Base-by-base conservation (phyloP, 148 eudicot species). In the Nyssa sinensis region DNA sequence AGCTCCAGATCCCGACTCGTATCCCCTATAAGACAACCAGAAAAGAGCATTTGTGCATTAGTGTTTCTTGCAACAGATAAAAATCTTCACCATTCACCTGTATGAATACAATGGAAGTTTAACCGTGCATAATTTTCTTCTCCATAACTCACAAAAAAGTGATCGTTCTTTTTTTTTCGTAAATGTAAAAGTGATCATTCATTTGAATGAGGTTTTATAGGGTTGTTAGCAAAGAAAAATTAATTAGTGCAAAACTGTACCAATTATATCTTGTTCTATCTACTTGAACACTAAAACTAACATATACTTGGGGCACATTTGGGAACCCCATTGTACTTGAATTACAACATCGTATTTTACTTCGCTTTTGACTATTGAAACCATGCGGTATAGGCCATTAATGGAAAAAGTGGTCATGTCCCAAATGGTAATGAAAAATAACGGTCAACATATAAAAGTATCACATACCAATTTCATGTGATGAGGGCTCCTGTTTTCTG, bases 1-100 rank as follows among this genome's bases (percentile, higher is more conserved):
- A 63, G 69, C 78, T 55, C 96, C 97, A 16, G 94, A 29, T 35
- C 96, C 90, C n/a, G 97, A 95, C 78, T 95, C 97, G 47, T 95
- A 95, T 35, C 94, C 99, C 81, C 99, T 95, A 82, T 30, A 75
- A 67, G 30, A 27, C 32, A 75, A 25, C 30, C 16, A 80, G 25
- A 37, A 64, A 55, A 74, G 17, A 41, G 33, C 10, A 6, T 14
- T 11, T 34, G n/a, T 37, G 33, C 10, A 6, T 14, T 11, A 44
- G n/a, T 7, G 10, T 66, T 39, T 27, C 19, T 33, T 33, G n/a
- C n/a, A 39, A 31, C 25, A 74, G 60, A 30, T 62, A 70, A 30
- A 58, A 37, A 58, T 47, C 34, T 34, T 37, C 59, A 55, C 21
- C 44, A 37, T 9, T 37, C 44, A 37, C 44, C 44, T 9, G 9